Evolutionary conservation across 2,329 filamentous ascomycete genomes (phyloP), one percentile per base, ranked within the genome.

Genomic region (Colletotrichum lindemuthianum): DNA sequence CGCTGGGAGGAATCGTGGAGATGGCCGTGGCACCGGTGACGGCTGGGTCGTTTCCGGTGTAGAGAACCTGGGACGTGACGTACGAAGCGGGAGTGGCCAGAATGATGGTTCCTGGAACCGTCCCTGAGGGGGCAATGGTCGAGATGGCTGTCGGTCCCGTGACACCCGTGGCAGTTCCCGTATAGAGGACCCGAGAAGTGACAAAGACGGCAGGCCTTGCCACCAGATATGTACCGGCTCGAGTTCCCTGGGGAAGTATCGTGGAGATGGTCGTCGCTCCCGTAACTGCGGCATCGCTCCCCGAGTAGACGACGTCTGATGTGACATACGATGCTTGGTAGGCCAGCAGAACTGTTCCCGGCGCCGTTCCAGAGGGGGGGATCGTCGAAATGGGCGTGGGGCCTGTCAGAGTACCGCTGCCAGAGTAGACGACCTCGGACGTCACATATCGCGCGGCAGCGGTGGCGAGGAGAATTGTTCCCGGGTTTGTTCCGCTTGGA

Each of bases 1-100:
- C 67, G 37, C 49, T 66, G 2, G 66, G 66, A 1, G 33, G 37
- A 2, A 68, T 54, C 2, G 67, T 68, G 0, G 65, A 53, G 2
- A 65, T 40, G 9, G 56, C 45, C 2, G 63, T 64, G 9, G 57
- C 40, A 2, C 40, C 44, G 1, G 63, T 67, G 43, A 56, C n/a
- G 15, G 64, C 57, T 2, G 56, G 63, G 6, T 52, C 41, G 2
- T 44, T 54, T 10, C 63, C 66, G 1, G 61, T 64, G 15, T 65
- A 54, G 15, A 67, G n/a, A 0, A 51, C 47, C n/a, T 15, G 44
- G 4, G 66, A 56, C 2, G 66, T 69, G 16, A 65, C 47, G 34
- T 59, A 69, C 0, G 49, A 51, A n/a, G 55, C 64, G 5, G 67
- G 60, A 3, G 44, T 41, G 8, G 55, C 48, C 2, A 66, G 16